Base-by-base conservation (phyloP, 345 rosid genomes). In the Sapria himalayana region DNA sequence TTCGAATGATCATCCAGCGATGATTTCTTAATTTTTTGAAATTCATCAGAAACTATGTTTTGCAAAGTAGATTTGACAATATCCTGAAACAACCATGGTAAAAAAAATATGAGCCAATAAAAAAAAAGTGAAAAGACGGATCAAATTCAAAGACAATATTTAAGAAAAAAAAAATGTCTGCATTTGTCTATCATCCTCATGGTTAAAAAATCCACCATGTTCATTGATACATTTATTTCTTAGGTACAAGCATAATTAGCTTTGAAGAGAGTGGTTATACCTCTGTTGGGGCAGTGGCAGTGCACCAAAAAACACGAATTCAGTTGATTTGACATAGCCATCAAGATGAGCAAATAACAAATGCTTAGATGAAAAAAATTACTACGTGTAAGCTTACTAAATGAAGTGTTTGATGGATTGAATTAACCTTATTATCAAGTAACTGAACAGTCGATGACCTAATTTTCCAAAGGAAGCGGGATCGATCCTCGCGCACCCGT, bases 401-500 rank as follows among this genome's bases (percentile, higher is more conserved):
- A n/a, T n/a, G n/a, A n/a, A n/a, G n/a, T n/a, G n/a, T n/a, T n/a
- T n/a, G n/a, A n/a, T n/a, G n/a, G n/a, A n/a, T n/a, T n/a, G n/a
- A n/a, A n/a, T n/a, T 33, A 19, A 78, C 96, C 94, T 78, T 55
- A 14, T 66, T 43, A 44, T 59, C 17, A 15, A 54, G 50, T 53
- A 65, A 49, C 24, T 68, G 70, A 39, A 62, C 53, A 49, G 45
- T 38, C 20, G 92, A 68, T 40, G 62, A 40, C 29, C 98, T 78
- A 62, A 79, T 51, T 50, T 69, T 76, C 95, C 98, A 89, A 0
- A 82, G 66, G 50, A 89, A 55, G 29, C 81, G 74, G 15, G 46
- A 51, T 48, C 98, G 58, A 22, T 74, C 92, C 25, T 76, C 81
- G 25, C 81, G 71, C 10, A 82, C 69, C 67, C 98, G 70, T 56